phyloP scores from a whole-genome alignment of 331 rosid species.

The Spiraea crenata region DNA sequence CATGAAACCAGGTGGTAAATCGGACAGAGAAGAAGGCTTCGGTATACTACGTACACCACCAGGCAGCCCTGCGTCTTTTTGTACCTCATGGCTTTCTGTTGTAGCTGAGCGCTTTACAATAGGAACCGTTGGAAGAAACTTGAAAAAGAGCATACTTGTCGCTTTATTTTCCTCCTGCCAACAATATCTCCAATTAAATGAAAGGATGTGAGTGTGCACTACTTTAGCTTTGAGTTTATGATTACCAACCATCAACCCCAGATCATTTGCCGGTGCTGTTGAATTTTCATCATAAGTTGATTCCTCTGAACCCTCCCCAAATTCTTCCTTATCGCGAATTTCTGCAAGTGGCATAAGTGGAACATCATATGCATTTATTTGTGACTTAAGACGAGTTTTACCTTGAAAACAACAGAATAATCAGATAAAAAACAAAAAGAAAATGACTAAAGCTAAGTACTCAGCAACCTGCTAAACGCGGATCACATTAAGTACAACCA shows the following conservation, averaged over 20 bases:
- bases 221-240: neutral
- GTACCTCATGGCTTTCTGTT: constrained; percentile 26
- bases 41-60: constrained; percentile 17
- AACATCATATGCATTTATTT: constrained; percentile 17
- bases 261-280: constrained; percentile 44
- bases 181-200: constrained; percentile 11
- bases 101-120: constrained; percentile 30
- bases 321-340: constrained; percentile 57
- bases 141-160: constrained; percentile 50
- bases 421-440: neutral
- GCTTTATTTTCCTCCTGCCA: constrained; percentile 73
- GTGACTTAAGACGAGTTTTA: neutral
- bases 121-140: constrained; percentile 57
- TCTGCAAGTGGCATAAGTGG: constrained; percentile 36
- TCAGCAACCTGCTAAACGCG: neutral
- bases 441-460: neutral
- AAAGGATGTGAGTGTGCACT: constrained; percentile 7
- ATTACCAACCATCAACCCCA: constrained; percentile 55
- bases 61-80: constrained; percentile 25
- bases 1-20: constrained; percentile 65
- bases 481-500: neutral
- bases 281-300: constrained; percentile 47
- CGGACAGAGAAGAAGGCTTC: constrained; percentile 38
- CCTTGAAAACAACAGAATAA: neutral
- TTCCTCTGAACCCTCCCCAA: constrained; percentile 49